Evolutionary conservation across 345 rosid genomes (phyloP), one percentile per base, ranked within the genome.

Genomic region (Syzygium grande): DNA sequence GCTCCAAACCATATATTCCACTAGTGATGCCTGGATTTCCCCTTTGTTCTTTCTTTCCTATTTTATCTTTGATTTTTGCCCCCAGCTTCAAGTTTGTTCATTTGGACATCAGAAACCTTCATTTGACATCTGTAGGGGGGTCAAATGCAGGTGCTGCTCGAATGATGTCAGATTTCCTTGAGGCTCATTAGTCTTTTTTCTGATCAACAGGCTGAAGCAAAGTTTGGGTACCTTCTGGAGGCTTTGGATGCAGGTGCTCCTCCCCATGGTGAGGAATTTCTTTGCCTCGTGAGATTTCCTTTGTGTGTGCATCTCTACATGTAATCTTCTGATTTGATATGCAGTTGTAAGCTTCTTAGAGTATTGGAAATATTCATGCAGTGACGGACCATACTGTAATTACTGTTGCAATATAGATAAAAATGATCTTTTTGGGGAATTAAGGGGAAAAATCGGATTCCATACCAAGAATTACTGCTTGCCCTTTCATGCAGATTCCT

Each of bases 221-320:
- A 98, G 94, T 98, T 98, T 88, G 99, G 99, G 52, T 98, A 96
- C 92, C 98, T 98, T 87, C 91, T 96, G 85, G 99, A 98, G 94
- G 99, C 99, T 88, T 93, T 98, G 83, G 99, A 98, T 90, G 96
- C 96, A 95, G 99, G 99, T 88, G 99, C 99, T 88, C 99, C 99
- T 85, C 99, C 99, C 54, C 99, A 96, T 89, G 99, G 99, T 96
- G 93, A 86, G 86, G 84, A 52, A 51, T 79, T 86, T 56, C n/a
- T 49, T 51, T 85, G 84, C 41, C n/a, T 10, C 17, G 34, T 27
- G 55, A 84, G 85, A 84, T 84, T 68, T 84, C 56, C 85, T 51
- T 27, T 51, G 56, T 29, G 46, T 51, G 52, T 15, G 38, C 53
- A 68, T 17, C 80, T 68, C 46, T 34, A 68, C 78, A 34, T 29